Evolutionary conservation across 2,329 filamentous ascomycete genomes (phyloP).

Genomic region (Emydomyces testavorans): DNA sequence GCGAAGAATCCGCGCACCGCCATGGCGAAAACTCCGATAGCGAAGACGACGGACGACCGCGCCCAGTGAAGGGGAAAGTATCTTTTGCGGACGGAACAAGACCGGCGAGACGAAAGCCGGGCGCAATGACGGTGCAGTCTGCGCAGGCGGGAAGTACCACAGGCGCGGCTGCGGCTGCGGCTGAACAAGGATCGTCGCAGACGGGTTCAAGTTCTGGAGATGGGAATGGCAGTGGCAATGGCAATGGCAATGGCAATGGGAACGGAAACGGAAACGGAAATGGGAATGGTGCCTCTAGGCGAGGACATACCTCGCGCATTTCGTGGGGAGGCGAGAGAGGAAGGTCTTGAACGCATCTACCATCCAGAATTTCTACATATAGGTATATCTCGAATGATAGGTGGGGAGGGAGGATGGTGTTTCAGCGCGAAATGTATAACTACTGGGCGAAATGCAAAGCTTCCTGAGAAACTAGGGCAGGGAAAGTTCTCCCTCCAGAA

Average conservation of each 20-base stretch:
- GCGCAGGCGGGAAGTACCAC: neutral
- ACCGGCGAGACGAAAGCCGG: constrained; percentile 20
- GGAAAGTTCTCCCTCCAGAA: no score
- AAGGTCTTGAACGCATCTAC: constrained; percentile 3
- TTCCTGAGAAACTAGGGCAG: no score
- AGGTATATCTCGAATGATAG: no score
- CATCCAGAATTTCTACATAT: no score
- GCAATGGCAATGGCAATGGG: constrained; percentile 13
- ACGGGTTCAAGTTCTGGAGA: neutral
- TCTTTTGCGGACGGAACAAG: constrained; percentile 27
- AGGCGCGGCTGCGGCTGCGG: neutral
- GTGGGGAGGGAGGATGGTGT: no score
- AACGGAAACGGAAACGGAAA: constrained; percentile 18
- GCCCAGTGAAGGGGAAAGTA: constrained; percentile 22
- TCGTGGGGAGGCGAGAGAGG: constrained; percentile 13
- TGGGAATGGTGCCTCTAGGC: neutral
- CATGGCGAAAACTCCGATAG: constrained; percentile 19
- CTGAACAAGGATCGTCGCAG: constrained; percentile 12
- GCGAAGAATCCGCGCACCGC: constrained; percentile 21
- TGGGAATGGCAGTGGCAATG: constrained; percentile 15
- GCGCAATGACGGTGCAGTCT: constrained; percentile 8
- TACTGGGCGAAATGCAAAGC: no score
- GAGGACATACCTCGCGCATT: constrained; percentile 9
- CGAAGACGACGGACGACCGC: constrained; percentile 21
- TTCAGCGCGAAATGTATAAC: no score